phyloP scores from a whole-genome alignment of 352 stramenopile genomes.

The Peronospora tabacina region DNA sequence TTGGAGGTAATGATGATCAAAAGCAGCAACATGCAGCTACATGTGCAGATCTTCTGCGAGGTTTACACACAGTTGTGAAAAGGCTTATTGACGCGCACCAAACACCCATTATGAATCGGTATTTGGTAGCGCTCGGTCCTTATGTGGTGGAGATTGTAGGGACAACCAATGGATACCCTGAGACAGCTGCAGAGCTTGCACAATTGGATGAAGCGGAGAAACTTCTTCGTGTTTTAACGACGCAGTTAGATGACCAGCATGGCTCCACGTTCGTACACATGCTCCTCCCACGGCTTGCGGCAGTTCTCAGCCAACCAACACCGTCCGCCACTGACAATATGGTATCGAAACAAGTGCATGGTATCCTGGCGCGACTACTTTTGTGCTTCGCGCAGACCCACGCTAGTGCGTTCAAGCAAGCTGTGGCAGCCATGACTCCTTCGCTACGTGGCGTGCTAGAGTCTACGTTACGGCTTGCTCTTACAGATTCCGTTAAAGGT shows the following conservation, averaged over 20 bases:
- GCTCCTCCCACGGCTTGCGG: slow-evolving; percentile 46
- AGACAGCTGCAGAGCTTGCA: slow-evolving; percentile 18
- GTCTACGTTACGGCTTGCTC: slow-evolving; percentile 34
- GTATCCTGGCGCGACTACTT: slow-evolving; percentile 33
- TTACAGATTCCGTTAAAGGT: slow-evolving; percentile 22
- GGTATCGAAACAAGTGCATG: slow-evolving; percentile 17
- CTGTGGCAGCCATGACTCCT: slow-evolving; percentile 36
- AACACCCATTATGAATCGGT: slow-evolving; percentile 30
- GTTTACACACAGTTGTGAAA: slow-evolving; percentile 28
- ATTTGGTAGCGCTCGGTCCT: slow-evolving; percentile 38
- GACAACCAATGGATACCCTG: slow-evolving; percentile 20
- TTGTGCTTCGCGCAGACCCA: slow-evolving; percentile 50
- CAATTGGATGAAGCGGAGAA: slow-evolving; percentile 40
- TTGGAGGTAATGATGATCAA: not conserved
- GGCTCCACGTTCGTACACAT: slow-evolving; percentile 48
- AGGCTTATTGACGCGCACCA: slow-evolving; percentile 45
- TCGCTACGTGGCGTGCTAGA: slow-evolving; percentile 34
- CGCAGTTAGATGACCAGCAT: slow-evolving; percentile 41
- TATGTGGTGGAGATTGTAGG: slow-evolving; percentile 31
- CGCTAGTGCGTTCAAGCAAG: slow-evolving; percentile 43
- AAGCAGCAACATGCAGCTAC: slow-evolving; percentile 22
- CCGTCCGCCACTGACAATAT: slow-evolving; percentile 9
- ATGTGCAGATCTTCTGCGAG: slow-evolving; percentile 28
- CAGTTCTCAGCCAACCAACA: slow-evolving; percentile 23
- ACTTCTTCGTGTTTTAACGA: slow-evolving; percentile 39